These are phyloP conservation scores for Metschnikowia matae DNA, from an alignment of 805 yeast species.

Conservation along the genomic window DNA sequence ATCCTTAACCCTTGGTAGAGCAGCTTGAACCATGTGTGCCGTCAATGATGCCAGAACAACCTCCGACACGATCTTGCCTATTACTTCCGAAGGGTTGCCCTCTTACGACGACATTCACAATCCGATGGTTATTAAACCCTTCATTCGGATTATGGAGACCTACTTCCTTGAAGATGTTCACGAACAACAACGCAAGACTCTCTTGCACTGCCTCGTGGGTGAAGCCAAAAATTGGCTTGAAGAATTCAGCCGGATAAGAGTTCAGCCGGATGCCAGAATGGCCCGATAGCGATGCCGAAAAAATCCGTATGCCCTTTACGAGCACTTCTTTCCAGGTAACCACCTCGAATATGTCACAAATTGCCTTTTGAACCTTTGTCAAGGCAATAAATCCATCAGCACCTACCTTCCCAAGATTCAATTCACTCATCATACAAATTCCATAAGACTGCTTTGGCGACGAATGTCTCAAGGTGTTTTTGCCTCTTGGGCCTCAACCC, in stretches of 20 bases:
- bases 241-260: not conserved
- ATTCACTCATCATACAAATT: no score
- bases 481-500: not conserved
- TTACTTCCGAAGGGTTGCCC: not conserved
- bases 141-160: not conserved
- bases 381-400: not conserved
- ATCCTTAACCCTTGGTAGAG: not conserved
- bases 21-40: not conserved
- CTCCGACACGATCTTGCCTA: no score
- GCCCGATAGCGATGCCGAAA: not conserved
- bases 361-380: not conserved
- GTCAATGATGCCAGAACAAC: not conserved
- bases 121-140: not conserved
- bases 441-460: not conserved
- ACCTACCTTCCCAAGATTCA: not conserved
- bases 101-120: not conserved
- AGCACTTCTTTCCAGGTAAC: not conserved
- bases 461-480: not conserved
- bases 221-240: not conserved
- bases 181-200: not conserved
- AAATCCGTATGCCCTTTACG: not conserved
- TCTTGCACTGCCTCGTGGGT: not conserved
- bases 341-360: not conserved
- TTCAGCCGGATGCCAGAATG: not conserved
- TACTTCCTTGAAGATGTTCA: not conserved